Percentiles rank a stretch among this genome's conserved stretches.
phyloP scores from a whole-genome alignment of 2,329 filamentous ascomycete species.

The Zymoseptoria brevis region DNA sequence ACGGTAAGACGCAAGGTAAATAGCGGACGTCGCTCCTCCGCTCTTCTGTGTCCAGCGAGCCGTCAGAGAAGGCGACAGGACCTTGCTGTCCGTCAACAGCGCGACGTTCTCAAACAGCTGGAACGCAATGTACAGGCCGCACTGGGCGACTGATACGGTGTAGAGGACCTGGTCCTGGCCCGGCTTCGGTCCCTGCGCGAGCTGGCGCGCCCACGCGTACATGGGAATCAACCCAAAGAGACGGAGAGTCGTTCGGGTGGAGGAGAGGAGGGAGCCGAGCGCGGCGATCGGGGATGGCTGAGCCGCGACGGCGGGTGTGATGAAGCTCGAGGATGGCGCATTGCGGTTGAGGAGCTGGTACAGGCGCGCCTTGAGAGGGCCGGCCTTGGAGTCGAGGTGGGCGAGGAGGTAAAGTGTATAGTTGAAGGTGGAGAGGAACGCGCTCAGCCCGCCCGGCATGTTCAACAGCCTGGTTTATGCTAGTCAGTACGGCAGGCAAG shows the following conservation, averaged over 20 bases:
- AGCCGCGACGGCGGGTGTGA: slow-evolving; percentile 12
- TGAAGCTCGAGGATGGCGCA: slow-evolving; percentile 8
- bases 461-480: slow-evolving; percentile 32
- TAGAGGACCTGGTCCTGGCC: slow-evolving; percentile 37
- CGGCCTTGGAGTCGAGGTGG: background rate
- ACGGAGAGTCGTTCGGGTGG: slow-evolving; percentile 37
- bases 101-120: slow-evolving; percentile 39
- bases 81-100: slow-evolving; percentile 35
- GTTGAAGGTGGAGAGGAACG: slow-evolving; percentile 41
- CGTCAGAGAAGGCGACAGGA: slow-evolving; percentile 31
- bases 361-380: slow-evolving; percentile 19
- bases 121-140: slow-evolving; percentile 36
- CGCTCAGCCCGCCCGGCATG: slow-evolving; percentile 36
- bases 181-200: slow-evolving; percentile 34
- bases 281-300: slow-evolving; percentile 27
- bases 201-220: slow-evolving; percentile 38
- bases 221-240: slow-evolving; percentile 38
- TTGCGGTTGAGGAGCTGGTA: slow-evolving; percentile 27
- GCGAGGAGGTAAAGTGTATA: slow-evolving; percentile 1
- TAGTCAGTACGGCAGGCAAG: slow-evolving; percentile 1
- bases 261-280: slow-evolving; percentile 34
- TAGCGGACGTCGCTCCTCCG: slow-evolving; percentile 28
- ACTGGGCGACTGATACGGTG: slow-evolving; percentile 35
- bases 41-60: slow-evolving; percentile 27
- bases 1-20: slow-evolving; percentile 37